Conservation (phyloP, 139 green algal genomes). For the Coelastrella sp. region DNA sequence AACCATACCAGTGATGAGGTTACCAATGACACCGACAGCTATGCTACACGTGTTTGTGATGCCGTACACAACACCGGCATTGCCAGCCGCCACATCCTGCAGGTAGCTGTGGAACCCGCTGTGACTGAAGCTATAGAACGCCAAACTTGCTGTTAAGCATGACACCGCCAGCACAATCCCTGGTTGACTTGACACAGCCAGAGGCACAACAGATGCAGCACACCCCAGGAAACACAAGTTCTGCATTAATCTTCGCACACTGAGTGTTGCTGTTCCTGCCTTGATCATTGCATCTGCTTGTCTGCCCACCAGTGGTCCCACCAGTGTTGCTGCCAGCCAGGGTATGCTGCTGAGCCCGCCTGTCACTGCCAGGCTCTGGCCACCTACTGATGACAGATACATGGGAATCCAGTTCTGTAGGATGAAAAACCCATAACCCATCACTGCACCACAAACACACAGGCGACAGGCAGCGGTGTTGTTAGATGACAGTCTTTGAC, state of each 20-base stretch:
- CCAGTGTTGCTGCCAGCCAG: conserved; percentile 66
- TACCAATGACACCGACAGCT: conserved; percentile 68
- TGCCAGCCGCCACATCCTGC: conserved; percentile 66
- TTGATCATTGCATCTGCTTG: conserved; percentile 47
- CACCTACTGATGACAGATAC: conserved; percentile 70
- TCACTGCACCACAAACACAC: conserved; percentile 32
- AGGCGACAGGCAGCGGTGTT: background rate
- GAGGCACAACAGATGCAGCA: conserved; percentile 58
- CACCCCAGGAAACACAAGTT: conserved; percentile 62
- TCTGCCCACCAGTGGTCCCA: conserved; percentile 35
- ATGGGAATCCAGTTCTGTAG: conserved; percentile 74
- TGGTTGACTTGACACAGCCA: conserved; percentile 42
- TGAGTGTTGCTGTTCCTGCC: conserved; percentile 30
- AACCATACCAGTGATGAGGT: conserved; percentile 72
- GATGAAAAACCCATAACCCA: conserved; percentile 80
- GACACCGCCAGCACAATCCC: conserved; percentile 40
- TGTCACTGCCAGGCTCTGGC: conserved; percentile 36
- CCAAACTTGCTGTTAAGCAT: conserved; percentile 59
- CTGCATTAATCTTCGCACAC: conserved; percentile 60
- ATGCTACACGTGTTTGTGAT: conserved; percentile 34
- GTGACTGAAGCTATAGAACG: conserved; percentile 57
- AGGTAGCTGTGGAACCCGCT: conserved; percentile 81
- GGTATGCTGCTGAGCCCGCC: conserved; percentile 68
- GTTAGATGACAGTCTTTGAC: too few species aligned
- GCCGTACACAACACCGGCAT: conserved; percentile 71